Evolutionary conservation across 2,329 filamentous ascomycete genomes (phyloP), one percentile per base, ranked within the genome.

Genomic region (Rugonectria rugulosa): DNA sequence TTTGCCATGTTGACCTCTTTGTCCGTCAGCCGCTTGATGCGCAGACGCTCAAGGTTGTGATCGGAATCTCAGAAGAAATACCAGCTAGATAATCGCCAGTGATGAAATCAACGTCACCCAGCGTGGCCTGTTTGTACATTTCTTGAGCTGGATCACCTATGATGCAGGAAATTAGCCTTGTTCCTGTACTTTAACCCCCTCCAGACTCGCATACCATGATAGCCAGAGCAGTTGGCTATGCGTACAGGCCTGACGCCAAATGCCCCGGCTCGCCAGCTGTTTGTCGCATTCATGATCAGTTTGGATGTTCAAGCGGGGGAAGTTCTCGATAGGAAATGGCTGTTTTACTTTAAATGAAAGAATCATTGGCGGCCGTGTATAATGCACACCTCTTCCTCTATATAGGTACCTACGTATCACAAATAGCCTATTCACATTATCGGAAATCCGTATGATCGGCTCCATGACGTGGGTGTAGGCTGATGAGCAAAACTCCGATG

Each of bases 21-120:
- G 21, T 9, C n/a, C 29, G 9, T n/a, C n/a, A n/a, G n/a, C n/a
- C n/a, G n/a, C 9, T 32, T 32, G n/a, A 14, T 32, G 15, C 6
- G 15, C 2, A 32, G n/a, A 7, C 12, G 14, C 29, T 11, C 8
- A 14, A n/a, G 29, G 7, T 14, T n/a, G 8, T 14, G 29, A n/a
- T 32, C 29, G 5, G 19, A 41, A 17, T 56, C 67, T 56, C 61
- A 14, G 29, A 32, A 32, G 29, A 32, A 8, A 8, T 14, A 75
- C 76, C 77, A 9, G 78, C 76, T 31, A 82, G 73, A 60, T 81
- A 83, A 57, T 84, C 81, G 10, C 81, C 80, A 0, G 79, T 83
- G 41, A 84, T 81, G 15, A 83, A 78, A 60, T 84, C 81, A 10
- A 72, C 62, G 2, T 62, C 61, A n/a, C 67, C 68, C 40, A 63